phyloP scores from a whole-genome alignment of 768 basidiomycete species.

The Mycena galopus region DNA sequence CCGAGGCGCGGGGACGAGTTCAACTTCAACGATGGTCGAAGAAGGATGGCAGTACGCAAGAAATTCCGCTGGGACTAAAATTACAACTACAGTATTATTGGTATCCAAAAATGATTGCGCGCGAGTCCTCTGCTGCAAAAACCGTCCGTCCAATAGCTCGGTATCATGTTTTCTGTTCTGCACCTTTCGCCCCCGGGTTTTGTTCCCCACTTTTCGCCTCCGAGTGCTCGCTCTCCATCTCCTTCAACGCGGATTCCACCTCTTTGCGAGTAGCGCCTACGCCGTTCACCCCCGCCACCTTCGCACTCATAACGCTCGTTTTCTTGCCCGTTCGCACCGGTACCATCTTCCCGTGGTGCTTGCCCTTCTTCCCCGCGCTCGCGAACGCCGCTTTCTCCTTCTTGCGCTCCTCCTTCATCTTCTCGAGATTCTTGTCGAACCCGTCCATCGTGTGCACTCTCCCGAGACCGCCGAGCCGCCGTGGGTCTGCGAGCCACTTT shows the following conservation, averaged over 20 bases:
- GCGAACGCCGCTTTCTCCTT: conserved; percentile 46
- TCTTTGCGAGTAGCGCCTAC: conserved; percentile 27
- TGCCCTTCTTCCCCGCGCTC: conserved; percentile 13
- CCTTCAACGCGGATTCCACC: conserved; percentile 23
- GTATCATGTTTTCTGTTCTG: not conserved
- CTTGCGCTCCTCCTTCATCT: conserved; percentile 30
- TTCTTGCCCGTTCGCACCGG: conserved; percentile 16
- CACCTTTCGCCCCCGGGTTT: no score
- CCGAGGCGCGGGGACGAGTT: no score
- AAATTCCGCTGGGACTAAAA: no score
- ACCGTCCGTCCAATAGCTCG: not conserved
- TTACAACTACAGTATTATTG: no score
- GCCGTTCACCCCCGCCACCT: conserved; percentile 5
- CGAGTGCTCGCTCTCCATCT: conserved; percentile 8
- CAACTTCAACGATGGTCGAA: no score
- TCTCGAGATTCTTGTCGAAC: conserved; percentile 47
- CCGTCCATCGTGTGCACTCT: conserved; percentile 52
- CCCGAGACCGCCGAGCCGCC: conserved; percentile 53
- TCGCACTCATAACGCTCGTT: conserved; percentile 18
- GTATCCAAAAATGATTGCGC: no score
- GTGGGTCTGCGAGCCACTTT: conserved; percentile 47
- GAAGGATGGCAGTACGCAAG: no score
- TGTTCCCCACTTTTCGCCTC: no score
- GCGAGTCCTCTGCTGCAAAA: not conserved
- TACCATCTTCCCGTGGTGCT: conserved; percentile 25